Evolutionary conservation across 1,284 basidiomycete genomes (phyloP), one percentile per base, ranked within the genome.

Genomic region (Amylostereum chailletii): DNA sequence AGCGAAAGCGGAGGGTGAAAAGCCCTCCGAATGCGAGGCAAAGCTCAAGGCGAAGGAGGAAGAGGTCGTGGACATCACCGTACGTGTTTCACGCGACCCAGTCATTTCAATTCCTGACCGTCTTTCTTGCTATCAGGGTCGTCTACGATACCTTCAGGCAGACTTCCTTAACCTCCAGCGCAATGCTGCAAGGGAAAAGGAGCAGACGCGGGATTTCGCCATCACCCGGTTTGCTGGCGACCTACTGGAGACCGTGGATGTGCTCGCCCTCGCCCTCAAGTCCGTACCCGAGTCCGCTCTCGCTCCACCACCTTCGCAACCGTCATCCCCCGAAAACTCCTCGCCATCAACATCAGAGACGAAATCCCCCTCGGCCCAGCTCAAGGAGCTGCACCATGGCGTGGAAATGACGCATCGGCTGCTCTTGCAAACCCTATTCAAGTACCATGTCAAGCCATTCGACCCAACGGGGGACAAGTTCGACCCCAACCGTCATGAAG

Each of bases 141-240:
- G 90, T 59, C 72, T 94, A 61, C 83, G 87, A 53, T 94, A 95
- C 65, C 74, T 89, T 51, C 86, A 91, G 64, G 96, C 95, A 56
- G 95, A 99, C 71, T 92, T 93, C 69, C 75, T 97, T 55, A 99
- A 98, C 65, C 76, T 97, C 46, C 91, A 94, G 65, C 86, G 93
- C 52, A 92, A 94, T 58, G 78, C 91, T 50, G 82, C 83, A 31
- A 81, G 90, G 55, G 95, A 99, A 70, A 94, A 92, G 73, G 81
- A 89, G 63, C 90, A 92, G 66, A 90, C 93, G 19, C 82, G 84
- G 53, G 93, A 97, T 69, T 95, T 89, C 69, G 94, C 94, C 51
- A 94, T 99, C 64, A 79, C 88, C 46, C 83, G 83, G 48, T 96
- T 99, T 62, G 95, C 95, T 8, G 68, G 72, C 47, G 92, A 97